Percentiles rank a stretch among this genome's conserved stretches.
phyloP scores from a whole-genome alignment of 345 rosid genomes.

The Reutealis trisperma region DNA sequence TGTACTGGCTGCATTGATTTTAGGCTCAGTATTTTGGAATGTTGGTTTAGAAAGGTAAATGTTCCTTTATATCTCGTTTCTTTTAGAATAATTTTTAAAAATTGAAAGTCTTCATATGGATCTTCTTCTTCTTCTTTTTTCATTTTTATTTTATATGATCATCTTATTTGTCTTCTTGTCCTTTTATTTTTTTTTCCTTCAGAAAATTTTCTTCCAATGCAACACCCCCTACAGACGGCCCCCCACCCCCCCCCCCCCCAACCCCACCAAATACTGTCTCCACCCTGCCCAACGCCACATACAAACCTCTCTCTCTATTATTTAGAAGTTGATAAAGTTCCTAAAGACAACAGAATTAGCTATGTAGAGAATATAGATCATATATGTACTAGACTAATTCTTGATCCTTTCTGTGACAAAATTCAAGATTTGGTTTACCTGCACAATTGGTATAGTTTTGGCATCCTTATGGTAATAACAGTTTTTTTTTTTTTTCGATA shows the following conservation, averaged over 20 bases:
- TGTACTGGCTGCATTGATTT: constrained; percentile 50
- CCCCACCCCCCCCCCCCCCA: too few species aligned
- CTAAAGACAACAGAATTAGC: neutral
- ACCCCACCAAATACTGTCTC: too few species aligned
- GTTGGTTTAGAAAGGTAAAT: constrained; percentile 62
- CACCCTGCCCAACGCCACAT: too few species aligned
- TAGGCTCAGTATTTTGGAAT: constrained; percentile 84
- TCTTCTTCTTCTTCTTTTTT: too few species aligned
- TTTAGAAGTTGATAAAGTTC: neutral
- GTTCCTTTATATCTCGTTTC: neutral
- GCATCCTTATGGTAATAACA: neutral
- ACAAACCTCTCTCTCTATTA: neutral
- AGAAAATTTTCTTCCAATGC: neutral
- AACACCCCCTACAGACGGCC: too few species aligned
- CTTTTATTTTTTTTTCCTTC: neutral
- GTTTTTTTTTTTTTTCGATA: neutral
- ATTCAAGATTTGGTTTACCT: neutral
- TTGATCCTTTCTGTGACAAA: neutral
- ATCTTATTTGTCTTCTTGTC: neutral
- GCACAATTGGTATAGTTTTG: neutral
- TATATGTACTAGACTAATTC: too few species aligned
- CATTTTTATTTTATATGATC: neutral
- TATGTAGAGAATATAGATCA: neutral
- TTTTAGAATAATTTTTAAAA: neutral
- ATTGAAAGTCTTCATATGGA: neutral